Evolutionary conservation across 1,139 yeast genomes (phyloP).

Genomic region (Taiozyma sp.): DNA sequence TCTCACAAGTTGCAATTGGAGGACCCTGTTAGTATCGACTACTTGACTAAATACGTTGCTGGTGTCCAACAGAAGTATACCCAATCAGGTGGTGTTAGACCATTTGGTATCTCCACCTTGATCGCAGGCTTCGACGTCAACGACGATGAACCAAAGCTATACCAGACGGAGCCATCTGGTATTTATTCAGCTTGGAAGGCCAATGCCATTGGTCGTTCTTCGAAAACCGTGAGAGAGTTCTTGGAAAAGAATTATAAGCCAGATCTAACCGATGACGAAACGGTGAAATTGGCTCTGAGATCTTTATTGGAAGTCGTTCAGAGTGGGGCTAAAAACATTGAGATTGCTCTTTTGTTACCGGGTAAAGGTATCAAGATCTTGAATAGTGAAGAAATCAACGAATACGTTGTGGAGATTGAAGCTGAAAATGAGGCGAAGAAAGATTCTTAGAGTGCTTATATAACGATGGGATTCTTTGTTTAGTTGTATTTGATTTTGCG

Average conservation of each 20-base stretch:
- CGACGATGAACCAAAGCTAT: conserved; percentile 76
- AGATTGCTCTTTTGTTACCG: conserved; percentile 82
- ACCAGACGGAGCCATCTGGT: conserved; percentile 97
- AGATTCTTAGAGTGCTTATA: conserved; percentile 31
- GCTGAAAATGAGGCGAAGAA: conserved; percentile 89
- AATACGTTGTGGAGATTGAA: conserved; percentile 79
- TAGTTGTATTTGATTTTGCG: neutral
- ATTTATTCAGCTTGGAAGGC: conserved; percentile 99
- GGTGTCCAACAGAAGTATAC: conserved; percentile 97
- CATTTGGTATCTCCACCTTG: conserved; percentile 91
- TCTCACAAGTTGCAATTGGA: conserved; percentile 92
- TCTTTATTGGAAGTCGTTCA: conserved; percentile 94
- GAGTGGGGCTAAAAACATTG: conserved; percentile 96
- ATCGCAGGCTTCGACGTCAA: conserved; percentile 94
- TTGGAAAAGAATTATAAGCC: conserved; percentile 87
- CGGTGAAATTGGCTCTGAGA: conserved; percentile 79
- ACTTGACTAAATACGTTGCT: conserved; percentile 89
- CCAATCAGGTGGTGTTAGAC: conserved; percentile 97
- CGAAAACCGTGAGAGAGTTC: conserved; percentile 93
- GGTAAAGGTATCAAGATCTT: conserved; percentile 43
- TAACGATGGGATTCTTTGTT: neutral
- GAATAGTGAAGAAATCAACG: conserved; percentile 69
- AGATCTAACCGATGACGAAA: conserved; percentile 65
- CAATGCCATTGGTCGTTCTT: conserved; percentile 92
- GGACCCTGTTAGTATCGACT: conserved; percentile 90